These are phyloP conservation scores for Fusarium sp. DNA, from an alignment of 2,329 filamentous ascomycete species.

Conservation along the genomic window DNA sequence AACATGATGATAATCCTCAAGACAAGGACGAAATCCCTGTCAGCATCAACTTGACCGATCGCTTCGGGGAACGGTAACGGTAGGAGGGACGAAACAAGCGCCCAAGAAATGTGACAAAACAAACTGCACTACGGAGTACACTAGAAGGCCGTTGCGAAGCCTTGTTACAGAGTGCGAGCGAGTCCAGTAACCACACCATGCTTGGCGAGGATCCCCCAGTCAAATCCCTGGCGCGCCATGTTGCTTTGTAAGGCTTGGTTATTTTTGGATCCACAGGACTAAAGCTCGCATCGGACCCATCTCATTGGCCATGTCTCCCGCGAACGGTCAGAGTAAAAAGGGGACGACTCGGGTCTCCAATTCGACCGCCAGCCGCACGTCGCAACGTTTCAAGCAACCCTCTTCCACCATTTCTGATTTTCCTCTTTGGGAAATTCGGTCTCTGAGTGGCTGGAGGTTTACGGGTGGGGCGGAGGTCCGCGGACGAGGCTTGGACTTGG, in stretches of 20 bases:
- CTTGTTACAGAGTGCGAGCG: constrained; percentile 12
- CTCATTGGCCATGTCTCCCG: constrained; percentile 17
- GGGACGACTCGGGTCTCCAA: constrained; percentile 9
- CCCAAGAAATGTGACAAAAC: background rate
- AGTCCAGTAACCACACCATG: background rate
- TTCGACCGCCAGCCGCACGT: constrained; percentile 32
- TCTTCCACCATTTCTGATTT: background rate
- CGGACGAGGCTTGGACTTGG: background rate
- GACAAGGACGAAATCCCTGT: constrained; percentile 14
- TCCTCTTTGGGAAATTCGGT: background rate
- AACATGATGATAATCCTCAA: background rate
- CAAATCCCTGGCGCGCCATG: background rate
- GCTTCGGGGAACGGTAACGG: background rate
- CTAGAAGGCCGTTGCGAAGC: constrained; percentile 1
- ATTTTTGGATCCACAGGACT: constrained; percentile 9
- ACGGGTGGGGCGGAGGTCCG: background rate
- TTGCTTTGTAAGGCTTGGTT: background rate
- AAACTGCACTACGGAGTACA: background rate
- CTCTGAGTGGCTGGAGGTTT: constrained; percentile 4
- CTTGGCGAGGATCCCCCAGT: background rate
- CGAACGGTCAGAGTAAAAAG: constrained; percentile 22
- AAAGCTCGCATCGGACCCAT: background rate
- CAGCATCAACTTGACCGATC: background rate
- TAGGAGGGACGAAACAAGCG: constrained; percentile 33
- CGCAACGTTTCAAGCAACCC: constrained; percentile 32